Evolutionary conservation across 768 basidiomycete species (phyloP), one percentile per base, ranked within the genome.

Genomic region (Gelatoporia subvermispora): DNA sequence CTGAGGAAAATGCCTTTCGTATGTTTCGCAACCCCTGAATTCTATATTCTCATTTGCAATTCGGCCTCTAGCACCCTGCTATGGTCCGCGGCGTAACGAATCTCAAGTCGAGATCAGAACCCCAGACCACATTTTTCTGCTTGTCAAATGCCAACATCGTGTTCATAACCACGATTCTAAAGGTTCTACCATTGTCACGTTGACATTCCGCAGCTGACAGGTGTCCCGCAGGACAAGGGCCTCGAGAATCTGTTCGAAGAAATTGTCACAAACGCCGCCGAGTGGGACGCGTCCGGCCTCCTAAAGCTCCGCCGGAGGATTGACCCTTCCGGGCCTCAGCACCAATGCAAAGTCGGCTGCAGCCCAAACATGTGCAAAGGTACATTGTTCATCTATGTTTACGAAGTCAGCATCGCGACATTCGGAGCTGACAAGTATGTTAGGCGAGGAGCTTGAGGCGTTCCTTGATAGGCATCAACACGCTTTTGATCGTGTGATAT

Each of bases 351-450:
- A 38, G 76, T 95, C 44, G 95, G 95, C 5, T 99, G 96, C 72
- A 84, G 84, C 48, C 79, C 85, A 13, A 98, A 99, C 73, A 96
- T 99, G 94, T 99, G 96, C 75, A 99, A 99, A 74, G 92, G 91
- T 84, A 17, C 36, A 46, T 20, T 18, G n/a, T 16, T 37, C 15
- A 16, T 31, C 8, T 24, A 41, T 4, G 9, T 28, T 16, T 35
- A 20, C 7, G 8, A 10, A 2, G 28, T 7, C 41, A 24, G 13
- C n/a, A 35, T 13, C 25, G 36, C 20, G 24, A 25, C 3, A 31
- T 43, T n/a, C n/a, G n/a, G n/a, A n/a, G 25, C 56, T 47, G 24
- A 50, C 28, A 8, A 10, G 2, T 28, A 2, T 15, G 37, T 3
- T 56, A 93, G 94, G 95, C n/a, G 85, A 90, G 53, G 96, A 99